Evolutionary conservation across 306 rosid species (phyloP), one percentile per base, ranked within the genome.

Genomic region (Corylus avellana): DNA sequence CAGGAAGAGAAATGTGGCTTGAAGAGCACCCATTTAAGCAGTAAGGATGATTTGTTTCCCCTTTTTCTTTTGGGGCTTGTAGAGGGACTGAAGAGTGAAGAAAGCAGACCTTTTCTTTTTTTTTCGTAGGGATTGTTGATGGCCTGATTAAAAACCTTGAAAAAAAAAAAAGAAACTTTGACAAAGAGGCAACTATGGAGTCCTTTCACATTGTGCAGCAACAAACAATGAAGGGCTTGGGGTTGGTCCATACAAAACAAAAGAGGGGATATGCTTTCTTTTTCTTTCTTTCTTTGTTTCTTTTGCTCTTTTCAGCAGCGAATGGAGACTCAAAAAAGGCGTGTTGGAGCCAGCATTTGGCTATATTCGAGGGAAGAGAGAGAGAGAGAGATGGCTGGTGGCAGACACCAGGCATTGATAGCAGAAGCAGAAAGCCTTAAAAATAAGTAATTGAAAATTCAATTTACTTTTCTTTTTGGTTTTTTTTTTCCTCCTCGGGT

Each of bases 21-120:
- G 84, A 85, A 93, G 89, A 76, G 68, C 81, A 84, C 87, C 97
- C 99, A 95, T 95, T 48, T 73, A 73, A 81, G 88, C 48, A 46
- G 75, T 51, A 25, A 73, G 44, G 44, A 39, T 39, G 3, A 3
- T 39, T 39, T 35, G 2, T 35, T 57, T 78, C 79, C 70, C 78
- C 37, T 83, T 72, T 78, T 73, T 83, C 76, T 57, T 42, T 80
- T 74, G 81, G 82, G 79, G 70, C 81, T 81, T 77, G 66, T 77
- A 63, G 78, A 20, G 57, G 63, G 78, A 75, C 70, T 71, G 79
- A 78, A 76, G 76, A 74, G 61, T 39, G 81, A 83, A 83, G 66
- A 79, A 80, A 86, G 66, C 70, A 22, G 62, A 67, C 11, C 29
- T 35, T 27, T 80, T 84, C 22, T 22, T 35, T 72, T 44, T 3